Conservation (phyloP, 805 yeast genomes). For the Jamesozyma hellenica region DNA sequence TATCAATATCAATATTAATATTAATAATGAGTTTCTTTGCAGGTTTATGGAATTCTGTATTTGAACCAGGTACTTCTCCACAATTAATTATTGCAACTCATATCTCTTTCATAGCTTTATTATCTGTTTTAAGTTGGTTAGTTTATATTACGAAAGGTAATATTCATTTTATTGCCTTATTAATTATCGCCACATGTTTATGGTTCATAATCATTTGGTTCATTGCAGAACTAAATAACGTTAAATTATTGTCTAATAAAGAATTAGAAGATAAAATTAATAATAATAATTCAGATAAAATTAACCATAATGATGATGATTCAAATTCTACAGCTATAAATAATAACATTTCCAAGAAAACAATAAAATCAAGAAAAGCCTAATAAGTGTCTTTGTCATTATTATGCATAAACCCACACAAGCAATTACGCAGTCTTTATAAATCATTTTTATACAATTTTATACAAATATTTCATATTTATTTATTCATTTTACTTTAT, state of each 20-base stretch:
- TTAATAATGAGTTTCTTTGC: conserved; percentile 19
- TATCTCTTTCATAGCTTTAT: conserved; percentile 57
- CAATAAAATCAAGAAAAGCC: conserved; percentile 7
- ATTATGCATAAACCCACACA: too few relatives aligned
- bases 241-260: conserved; percentile 26
- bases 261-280: conserved; percentile 20
- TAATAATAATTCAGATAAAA: too few relatives aligned
- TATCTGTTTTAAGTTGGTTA: conserved; percentile 45
- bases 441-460: too few relatives aligned
- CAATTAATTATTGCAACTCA: conserved; percentile 86
- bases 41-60: conserved; percentile 83
- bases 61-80: conserved; percentile 89
- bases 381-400: too few relatives aligned
- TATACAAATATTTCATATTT: too few relatives aligned
- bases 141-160: conserved; percentile 48
- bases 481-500: too few relatives aligned
- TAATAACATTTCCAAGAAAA: background rate
- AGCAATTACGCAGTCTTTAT: too few relatives aligned
- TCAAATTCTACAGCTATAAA: background rate
- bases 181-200: conserved; percentile 48
- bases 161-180: conserved; percentile 53
- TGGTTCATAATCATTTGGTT: conserved; percentile 89
- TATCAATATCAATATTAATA: too few relatives aligned
- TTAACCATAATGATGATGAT: conserved; percentile 4
- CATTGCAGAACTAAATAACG: conserved; percentile 49